These are phyloP conservation scores for Yarrowia alimentaria DNA, from an alignment of 805 yeast genomes.

Conservation along the genomic window DNA sequence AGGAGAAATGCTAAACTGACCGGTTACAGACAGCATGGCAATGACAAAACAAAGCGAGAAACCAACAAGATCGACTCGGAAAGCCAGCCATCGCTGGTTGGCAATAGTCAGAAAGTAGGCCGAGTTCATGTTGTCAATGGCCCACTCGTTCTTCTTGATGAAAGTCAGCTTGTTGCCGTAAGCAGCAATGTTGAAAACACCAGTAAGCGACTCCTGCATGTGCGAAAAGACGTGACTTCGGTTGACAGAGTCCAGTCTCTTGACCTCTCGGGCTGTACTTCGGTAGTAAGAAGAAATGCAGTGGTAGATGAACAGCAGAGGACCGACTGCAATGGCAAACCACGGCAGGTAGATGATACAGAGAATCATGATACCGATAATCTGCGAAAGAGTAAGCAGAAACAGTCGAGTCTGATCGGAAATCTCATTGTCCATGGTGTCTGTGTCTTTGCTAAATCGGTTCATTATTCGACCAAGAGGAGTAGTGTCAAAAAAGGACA, in stretches of 20 bases:
- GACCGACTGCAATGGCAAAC: slow-evolving; percentile 61
- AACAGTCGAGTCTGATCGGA: slow-evolving; percentile 58
- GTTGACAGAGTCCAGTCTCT: slow-evolving; percentile 66
- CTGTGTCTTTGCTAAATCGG: slow-evolving; percentile 79
- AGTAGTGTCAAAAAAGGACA: slow-evolving; percentile 72
- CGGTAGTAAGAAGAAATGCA: slow-evolving; percentile 55
- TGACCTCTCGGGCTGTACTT: slow-evolving; percentile 68
- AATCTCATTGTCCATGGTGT: slow-evolving; percentile 65
- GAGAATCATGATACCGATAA: slow-evolving; percentile 56
- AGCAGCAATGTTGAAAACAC: slow-evolving; percentile 61
- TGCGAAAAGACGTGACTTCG: slow-evolving; percentile 68
- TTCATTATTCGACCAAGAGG: slow-evolving; percentile 79
- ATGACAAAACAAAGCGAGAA: slow-evolving; percentile 52
- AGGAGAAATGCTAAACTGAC: slow-evolving; percentile 57
- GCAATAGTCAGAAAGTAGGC: slow-evolving; percentile 61
- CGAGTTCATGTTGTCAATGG: slow-evolving; percentile 61
- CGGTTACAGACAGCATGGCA: slow-evolving; percentile 54
- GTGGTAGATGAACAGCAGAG: slow-evolving; percentile 47
- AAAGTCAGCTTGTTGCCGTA: slow-evolving; percentile 50
- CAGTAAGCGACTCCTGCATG: slow-evolving; percentile 66
- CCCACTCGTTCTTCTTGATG: slow-evolving; percentile 44
- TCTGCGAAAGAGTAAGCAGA: slow-evolving; percentile 49
- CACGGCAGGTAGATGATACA: slow-evolving; percentile 66
- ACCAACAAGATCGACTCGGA: slow-evolving; percentile 56
- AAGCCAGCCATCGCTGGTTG: slow-evolving; percentile 68